Base-by-base conservation (phyloP, 345 rosid genomes). In the Euphorbia peplus region DNA sequence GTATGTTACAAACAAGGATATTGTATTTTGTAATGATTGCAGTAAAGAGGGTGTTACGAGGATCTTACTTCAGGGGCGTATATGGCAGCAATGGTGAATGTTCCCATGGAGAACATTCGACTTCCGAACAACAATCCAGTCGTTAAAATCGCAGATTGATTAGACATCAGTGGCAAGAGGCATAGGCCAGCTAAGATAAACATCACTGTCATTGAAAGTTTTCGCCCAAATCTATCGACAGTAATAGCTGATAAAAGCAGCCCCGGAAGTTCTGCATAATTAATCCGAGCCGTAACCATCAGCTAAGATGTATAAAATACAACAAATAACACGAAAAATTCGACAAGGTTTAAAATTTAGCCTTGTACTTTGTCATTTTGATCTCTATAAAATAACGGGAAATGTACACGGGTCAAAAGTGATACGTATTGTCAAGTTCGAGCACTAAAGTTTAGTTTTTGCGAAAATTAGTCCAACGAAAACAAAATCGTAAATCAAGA, bases 11-110 rank as follows among this genome's bases (percentile, higher is more conserved):
- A n/a, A n/a, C n/a, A n/a, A n/a, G n/a, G n/a, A n/a, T n/a, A n/a
- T n/a, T n/a, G n/a, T n/a, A n/a, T n/a, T n/a, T 5, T 5, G 24
- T 10, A 29, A 3, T 32, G 30, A n/a, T n/a, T n/a, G n/a, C n/a
- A n/a, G n/a, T n/a, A n/a, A n/a, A 32, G 37, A 32, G 19, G 16
- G 9, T n/a, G n/a, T n/a, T n/a, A n/a, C 6, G 8, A 8, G 19
- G 16, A 28, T 11, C 58, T 73, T 42, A 73, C 76, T 59, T 73
- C 76, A 24, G 76, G 72, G 41, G 76, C 76, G 67, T 73, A 73
- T 35, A 73, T 67, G 52, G 37, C 9, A 21, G 76, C 71, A 8
- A 73, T 63, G 4, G 71, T 73, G 67, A 73, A 73, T 61, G 71
- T 35, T 66, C 76, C 76, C 2, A 60, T 39, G 42, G 72, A 19